Conservation (phyloP, 2,329 filamentous ascomycete genomes). For the Harringtonia aguacate region DNA sequence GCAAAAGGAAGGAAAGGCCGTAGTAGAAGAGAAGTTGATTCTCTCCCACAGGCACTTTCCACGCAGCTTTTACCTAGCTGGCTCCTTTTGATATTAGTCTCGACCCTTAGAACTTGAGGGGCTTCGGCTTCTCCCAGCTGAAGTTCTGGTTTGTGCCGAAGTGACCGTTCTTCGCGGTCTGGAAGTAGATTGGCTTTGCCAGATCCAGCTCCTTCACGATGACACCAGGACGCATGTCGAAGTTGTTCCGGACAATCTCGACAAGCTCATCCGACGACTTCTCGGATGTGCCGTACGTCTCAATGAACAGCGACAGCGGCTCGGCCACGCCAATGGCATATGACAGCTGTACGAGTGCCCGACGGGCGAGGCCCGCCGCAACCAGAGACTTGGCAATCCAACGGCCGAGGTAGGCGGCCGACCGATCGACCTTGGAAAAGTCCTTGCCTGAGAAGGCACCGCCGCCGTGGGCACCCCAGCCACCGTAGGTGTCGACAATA, state of each 20-base stretch:
- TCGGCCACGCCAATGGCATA: conserved; percentile 99
- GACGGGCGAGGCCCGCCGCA: conserved; percentile 76
- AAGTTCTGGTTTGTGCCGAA: conserved; percentile 95
- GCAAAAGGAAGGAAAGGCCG: not conserved
- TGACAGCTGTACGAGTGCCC: conserved; percentile 91
- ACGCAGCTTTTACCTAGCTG: not conserved
- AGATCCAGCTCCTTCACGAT: conserved; percentile 97
- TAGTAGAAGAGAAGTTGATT: conserved; percentile 9
- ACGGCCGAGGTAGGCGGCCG: conserved; percentile 90
- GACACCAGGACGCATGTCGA: conserved; percentile 94
- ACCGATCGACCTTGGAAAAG: conserved; percentile 99
- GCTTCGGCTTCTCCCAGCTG: conserved; percentile 97
- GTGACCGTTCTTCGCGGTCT: conserved; percentile 99
- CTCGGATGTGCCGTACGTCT: conserved; percentile 89
- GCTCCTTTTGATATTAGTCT: not conserved
- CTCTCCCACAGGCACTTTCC: not conserved
- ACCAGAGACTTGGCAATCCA: conserved; percentile 99
- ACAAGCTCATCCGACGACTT: conserved; percentile 90
- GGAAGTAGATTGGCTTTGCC: conserved; percentile 91
- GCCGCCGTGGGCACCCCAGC: conserved; percentile 98
- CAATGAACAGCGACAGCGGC: conserved; percentile 95
- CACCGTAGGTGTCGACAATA: conserved; percentile 98
- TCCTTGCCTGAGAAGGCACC: conserved; percentile 99
- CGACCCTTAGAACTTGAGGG: conserved; percentile 69
- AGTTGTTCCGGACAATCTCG: conserved; percentile 89